Base-by-base conservation (phyloP, 2,329 filamentous ascomycete species). In the Hypoxylon sp. region DNA sequence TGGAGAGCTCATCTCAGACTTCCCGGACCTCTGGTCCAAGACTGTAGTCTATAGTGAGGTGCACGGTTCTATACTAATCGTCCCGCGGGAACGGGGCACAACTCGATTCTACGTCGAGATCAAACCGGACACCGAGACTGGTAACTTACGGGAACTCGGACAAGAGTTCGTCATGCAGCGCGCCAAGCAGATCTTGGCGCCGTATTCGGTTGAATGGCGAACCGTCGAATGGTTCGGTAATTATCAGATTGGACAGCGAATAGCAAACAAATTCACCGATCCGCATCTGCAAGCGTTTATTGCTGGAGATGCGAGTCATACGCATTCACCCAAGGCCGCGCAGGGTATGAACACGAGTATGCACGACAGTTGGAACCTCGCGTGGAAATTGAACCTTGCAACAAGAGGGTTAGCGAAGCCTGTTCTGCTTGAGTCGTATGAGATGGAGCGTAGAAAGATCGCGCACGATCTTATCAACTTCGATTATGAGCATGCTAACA, bases 11-110 rank as follows among this genome's bases (percentile, higher is more conserved):
- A 87, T 91, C 47, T 93, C 91, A 6, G 85, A 92, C 75, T 93
- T 93, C 72, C 91, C 91, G 1, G 91, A 93, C 73, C 86, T 93
- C 53, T 93, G 90, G 90, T 91, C 88, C 77, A 93, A 93, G 80
- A 89, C 90, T 0, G 85, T 91, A 0, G 84, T 92, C 6, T 90
- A 90, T 70, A 90, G 88, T 2, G 87, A 92, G 67, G 84, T 87
- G 65, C 84, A 88, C 48, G 91, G 91, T 2, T 91, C 90, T 0
- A 88, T 93, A 50, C 83, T 93, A n/a, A 91, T 92, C 77, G 90
- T 93, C 58, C 91, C 91, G 3, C 87, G 91, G 42, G 91, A 93
- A 77, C 84, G 89, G 46, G 91, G 91, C 74, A 88, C 93, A 86
- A 93, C 91, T 0, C 86, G 91, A 50, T 82, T 88, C 73, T 88